Percentiles rank a stretch among this genome's conserved stretches.
phyloP scores from a whole-genome alignment of 2,329 filamentous ascomycete species.

The Fusarium annulatum region DNA sequence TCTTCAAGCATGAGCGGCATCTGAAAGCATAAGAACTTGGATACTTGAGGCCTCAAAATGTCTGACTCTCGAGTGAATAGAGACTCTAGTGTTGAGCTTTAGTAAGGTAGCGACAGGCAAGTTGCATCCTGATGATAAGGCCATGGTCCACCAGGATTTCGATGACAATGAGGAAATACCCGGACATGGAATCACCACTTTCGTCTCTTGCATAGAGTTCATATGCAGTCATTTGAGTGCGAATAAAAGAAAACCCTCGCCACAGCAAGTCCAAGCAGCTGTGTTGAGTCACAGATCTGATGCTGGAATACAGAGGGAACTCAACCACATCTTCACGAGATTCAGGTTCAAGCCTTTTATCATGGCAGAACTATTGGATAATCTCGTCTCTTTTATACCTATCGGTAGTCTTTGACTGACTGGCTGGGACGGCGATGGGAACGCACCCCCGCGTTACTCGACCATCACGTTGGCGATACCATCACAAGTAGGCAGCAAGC shows the following conservation, averaged over 20 bases:
- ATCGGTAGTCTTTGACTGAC: rapidly evolving
- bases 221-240: not conserved
- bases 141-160: not conserved
- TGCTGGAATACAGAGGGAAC: not conserved
- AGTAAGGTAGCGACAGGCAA: not conserved
- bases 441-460: not conserved
- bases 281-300: not conserved
- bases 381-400: rapidly evolving
- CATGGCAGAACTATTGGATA: no score
- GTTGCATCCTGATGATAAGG: not conserved
- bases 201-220: rapidly evolving
- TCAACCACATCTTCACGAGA: not conserved
- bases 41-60: not conserved
- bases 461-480: no score
- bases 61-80: not conserved
- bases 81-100: not conserved
- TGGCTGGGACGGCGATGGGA: no score
- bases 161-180: no score
- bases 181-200: rapidly evolving
- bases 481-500: no score
- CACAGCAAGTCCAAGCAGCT: rapidly evolving
- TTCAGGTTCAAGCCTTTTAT: rapidly evolving
- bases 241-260: not conserved
- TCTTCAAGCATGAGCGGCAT: not conserved
- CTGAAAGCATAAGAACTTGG: not conserved